Base-by-base conservation (phyloP, 2,329 filamentous ascomycete species). In the Fusarium continuum region DNA sequence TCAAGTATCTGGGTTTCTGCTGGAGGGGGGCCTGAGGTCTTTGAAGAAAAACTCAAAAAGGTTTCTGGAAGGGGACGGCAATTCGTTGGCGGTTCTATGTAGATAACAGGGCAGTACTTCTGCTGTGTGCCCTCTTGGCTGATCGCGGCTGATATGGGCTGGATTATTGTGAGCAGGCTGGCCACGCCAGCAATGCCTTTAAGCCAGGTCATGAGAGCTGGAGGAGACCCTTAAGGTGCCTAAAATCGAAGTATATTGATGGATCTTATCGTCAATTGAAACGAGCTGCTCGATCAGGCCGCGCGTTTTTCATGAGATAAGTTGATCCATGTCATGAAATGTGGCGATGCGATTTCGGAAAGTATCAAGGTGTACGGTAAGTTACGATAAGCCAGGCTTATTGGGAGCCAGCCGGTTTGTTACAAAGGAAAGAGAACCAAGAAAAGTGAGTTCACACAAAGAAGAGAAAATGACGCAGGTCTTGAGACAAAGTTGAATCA, bases 1-100 rank as follows among this genome's bases (percentile, higher is more conserved):
- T 80, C 76, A 2, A 86, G 77, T 13, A 78, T 65, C 3, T 63
- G 55, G 4, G 64, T 52, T 19, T 71, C 67, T 19, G 67, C 59
- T 11, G 41, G 46, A 26, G 44, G 31, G 22, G 48, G 22, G 5
- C 26, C 44, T 17, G 57, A 40, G 1, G n/a, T 16, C 20, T 61
- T 56, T 19, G 52, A 53, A 7, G 57, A 54, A 20, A 65, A 70
- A n/a, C 34, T 8, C 4, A 71, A 46, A 26, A 72, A 72, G 3
- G 65, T 55, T 9, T 66, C 65, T 13, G 70, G 63, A 1, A 70
- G 25, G 13, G 64, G 22, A n/a, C 52, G 55, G 25, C 70, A 72
- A 14, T 62, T 23, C 8, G 22, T 61, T 35, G 61, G 61, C 2
- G 44, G 55, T 10, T 67, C 55, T 8, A 29, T 36, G 11, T 69